Base-by-base conservation (phyloP, 495 filamentous ascomycete species). In the Aspergillus kassunensis region DNA sequence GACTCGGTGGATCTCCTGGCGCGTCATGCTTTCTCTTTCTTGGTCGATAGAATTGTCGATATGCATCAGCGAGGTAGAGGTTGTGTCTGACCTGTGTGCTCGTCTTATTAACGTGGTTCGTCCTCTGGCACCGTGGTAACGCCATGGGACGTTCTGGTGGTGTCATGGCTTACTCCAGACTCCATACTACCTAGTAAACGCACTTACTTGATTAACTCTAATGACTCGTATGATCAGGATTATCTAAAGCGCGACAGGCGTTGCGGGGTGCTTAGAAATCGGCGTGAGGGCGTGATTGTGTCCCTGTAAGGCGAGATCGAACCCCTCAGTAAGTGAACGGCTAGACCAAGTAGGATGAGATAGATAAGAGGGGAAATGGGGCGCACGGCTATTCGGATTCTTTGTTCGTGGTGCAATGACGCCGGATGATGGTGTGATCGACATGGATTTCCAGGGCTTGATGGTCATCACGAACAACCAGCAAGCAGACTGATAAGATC, bases 381-480 rank as follows among this genome's bases (percentile, higher is more conserved):
- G 46, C 49, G 47, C 40, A 43, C 12, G 7, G 13, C 15, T n/a
- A n/a, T n/a, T n/a, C n/a, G n/a, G n/a, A n/a, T n/a, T n/a, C n/a
- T n/a, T n/a, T n/a, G 24, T 27, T 27, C 4, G 24, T 9, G 24
- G 9, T 27, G 65, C 54, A 47, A 70, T 59, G 56, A 34, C 10
- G 48, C 31, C 30, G 44, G 24, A 58, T 62, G 55, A 73, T 73
- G 63, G 68, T 69, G 59, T 71, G 74, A 67, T 78, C 61, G 61
- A 21, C 25, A 13, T 23, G n/a, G n/a, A n/a, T n/a, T n/a, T n/a
- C n/a, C n/a, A n/a, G n/a, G n/a, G 37, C 36, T 43, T 19, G 13
- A 1, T 19, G 20, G 9, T 9, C 21, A 39, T 29, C 39, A 24
- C 19, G 39, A 41, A 41, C 39, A 41, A n/a, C 35, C 16, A n/a